A percentile compares a stretch with the other conserved stretches of the same genome.
Conservation (phyloP, 805 yeast genomes). For the Nakazawaea pomicola region DNA sequence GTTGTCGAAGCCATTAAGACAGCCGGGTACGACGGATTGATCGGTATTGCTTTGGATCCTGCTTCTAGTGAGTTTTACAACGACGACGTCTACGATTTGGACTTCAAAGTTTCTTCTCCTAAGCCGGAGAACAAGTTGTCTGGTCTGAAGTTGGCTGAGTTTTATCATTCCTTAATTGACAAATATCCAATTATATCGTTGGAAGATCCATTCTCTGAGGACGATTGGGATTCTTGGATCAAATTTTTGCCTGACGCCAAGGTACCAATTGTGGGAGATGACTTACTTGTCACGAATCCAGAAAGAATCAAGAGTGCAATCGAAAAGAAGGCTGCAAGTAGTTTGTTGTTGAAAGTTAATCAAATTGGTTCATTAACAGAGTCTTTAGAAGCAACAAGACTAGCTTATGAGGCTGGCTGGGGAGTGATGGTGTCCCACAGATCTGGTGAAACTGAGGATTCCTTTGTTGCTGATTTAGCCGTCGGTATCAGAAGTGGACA, state of each 20-base stretch:
- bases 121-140: conserved; percentile 87
- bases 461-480: conserved; percentile 94
- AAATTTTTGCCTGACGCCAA: conserved; percentile 72
- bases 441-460: conserved; percentile 99
- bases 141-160: conserved; percentile 79
- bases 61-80: conserved; percentile 98
- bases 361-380: conserved; percentile 96
- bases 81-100: conserved; percentile 95
- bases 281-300: conserved; percentile 98
- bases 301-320: conserved; percentile 90
- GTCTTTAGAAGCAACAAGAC: conserved; percentile 95
- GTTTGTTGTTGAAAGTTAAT: conserved; percentile 94
- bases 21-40: conserved; percentile 94
- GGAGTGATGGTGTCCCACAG: conserved; percentile 99
- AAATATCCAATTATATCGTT: conserved; percentile 97
- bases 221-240: conserved; percentile 98
- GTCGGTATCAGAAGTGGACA: conserved; percentile 99
- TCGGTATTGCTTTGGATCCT: conserved; percentile 89
- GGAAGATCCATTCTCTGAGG: conserved; percentile 99
- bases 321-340: conserved; percentile 92
- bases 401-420: conserved; percentile 94
- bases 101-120: conserved; percentile 94
- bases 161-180: conserved; percentile 73
- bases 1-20: conserved; percentile 81
- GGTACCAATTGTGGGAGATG: conserved; percentile 95